A percentile compares a stretch with the other conserved stretches of the same genome.
These are phyloP conservation scores for Colletotrichum trifolii DNA, from an alignment of 2,329 filamentous ascomycete species.

Conservation along the genomic window DNA sequence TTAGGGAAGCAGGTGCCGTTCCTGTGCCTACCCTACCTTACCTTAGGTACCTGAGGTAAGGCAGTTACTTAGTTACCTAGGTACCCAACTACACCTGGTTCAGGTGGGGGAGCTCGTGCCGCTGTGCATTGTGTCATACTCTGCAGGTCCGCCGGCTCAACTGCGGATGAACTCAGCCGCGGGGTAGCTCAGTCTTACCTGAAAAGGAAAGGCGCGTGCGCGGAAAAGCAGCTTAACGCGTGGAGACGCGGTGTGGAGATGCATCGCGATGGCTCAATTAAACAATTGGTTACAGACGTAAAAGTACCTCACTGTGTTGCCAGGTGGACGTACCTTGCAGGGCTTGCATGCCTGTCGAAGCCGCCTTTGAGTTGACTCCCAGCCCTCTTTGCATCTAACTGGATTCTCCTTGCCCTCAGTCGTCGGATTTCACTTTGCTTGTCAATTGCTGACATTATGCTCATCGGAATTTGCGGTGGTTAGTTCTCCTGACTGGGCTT, in stretches of 20 bases:
- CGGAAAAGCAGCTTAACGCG: background rate
- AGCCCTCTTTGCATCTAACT: too few species aligned
- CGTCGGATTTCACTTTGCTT: too few species aligned
- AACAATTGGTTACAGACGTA: background rate
- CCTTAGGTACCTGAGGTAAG: background rate
- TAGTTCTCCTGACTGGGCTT: slow-evolving; percentile 42
- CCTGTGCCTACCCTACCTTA: slow-evolving; percentile 1
- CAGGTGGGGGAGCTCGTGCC: background rate
- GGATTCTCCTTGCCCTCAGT: too few species aligned
- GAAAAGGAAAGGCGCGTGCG: too few species aligned
- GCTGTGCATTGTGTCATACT: too few species aligned
- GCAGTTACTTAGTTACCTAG: too few species aligned
- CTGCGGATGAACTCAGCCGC: too few species aligned
- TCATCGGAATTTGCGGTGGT: slow-evolving; percentile 83
- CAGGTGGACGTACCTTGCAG: background rate
- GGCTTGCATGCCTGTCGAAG: background rate
- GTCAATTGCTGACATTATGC: slow-evolving; percentile 60
- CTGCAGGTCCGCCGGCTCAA: too few species aligned
- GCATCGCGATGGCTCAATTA: background rate
- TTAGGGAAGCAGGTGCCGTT: background rate
- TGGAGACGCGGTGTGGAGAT: background rate
- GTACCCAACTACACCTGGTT: background rate
- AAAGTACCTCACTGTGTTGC: background rate
- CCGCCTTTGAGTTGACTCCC: too few species aligned
- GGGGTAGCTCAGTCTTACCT: too few species aligned